Conservation (phyloP, 1,284 basidiomycete species). For the Chalciporus piperatoides region DNA sequence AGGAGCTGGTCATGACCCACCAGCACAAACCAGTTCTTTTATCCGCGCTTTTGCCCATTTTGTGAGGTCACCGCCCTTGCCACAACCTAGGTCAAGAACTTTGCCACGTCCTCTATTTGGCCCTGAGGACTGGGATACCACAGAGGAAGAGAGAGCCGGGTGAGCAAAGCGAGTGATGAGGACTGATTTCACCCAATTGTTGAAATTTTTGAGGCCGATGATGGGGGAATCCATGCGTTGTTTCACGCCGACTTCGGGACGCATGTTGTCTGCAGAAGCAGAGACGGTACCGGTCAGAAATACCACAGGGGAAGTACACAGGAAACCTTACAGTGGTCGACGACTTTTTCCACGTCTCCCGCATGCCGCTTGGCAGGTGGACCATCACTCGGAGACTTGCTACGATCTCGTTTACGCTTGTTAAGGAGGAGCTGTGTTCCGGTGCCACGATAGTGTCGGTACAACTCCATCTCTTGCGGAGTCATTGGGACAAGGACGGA, state of each 20-base stretch:
- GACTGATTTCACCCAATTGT: conserved; percentile 99
- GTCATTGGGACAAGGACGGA: conserved; percentile 66
- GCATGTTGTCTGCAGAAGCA: conserved; percentile 71
- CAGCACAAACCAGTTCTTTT: conserved; percentile 77
- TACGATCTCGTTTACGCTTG: conserved; percentile 56
- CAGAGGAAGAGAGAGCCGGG: conserved; percentile 48
- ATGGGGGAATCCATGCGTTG: conserved; percentile 91
- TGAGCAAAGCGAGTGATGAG: conserved; percentile 85
- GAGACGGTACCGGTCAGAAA: conserved; percentile 1
- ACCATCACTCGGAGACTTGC: conserved; percentile 38
- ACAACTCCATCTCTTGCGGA: conserved; percentile 56
- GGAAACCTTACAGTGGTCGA: conserved; percentile 62
- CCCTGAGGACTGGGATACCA: conserved; percentile 29
- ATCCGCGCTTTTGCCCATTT: conserved; percentile 95
- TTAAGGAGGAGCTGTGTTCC: conserved; percentile 51
- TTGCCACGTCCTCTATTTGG: conserved; percentile 52
- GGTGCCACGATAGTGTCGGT: conserved; percentile 53
- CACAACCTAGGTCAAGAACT: conserved; percentile 95
- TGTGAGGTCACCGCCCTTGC: conserved; percentile 95
- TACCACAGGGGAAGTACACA: not conserved
- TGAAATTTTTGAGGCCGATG: conserved; percentile 94
- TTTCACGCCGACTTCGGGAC: conserved; percentile 86
- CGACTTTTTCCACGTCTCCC: conserved; percentile 65
- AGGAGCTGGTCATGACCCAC: conserved; percentile 44
- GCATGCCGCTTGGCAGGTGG: conserved; percentile 50